These are phyloP conservation scores for Tagetes erecta DNA, from an alignment of 129 eudicot genomes.

Conservation along the genomic window DNA sequence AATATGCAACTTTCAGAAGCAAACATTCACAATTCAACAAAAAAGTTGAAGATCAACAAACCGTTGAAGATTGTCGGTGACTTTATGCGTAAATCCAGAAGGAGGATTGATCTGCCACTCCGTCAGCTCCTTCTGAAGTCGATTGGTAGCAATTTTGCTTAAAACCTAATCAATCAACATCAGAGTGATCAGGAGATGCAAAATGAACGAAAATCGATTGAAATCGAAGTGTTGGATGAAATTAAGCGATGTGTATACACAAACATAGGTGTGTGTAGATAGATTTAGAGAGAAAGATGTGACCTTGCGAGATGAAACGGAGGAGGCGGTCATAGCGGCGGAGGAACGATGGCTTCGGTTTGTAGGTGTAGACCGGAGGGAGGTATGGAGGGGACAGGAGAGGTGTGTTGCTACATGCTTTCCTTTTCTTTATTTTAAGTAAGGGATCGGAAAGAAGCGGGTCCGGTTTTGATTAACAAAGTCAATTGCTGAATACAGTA, in stretches of 20 bases:
- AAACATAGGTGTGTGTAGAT: not conserved
- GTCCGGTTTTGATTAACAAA: no score
- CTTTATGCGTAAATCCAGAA: conserved; percentile 75
- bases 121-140: conserved; percentile 92
- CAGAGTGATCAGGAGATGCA: not conserved
- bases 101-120: conserved; percentile 99
- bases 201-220: not conserved
- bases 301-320: conserved; percentile 91
- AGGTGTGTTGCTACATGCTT: conserved; percentile 19
- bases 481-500: no score
- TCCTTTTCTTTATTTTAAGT: conserved; percentile 10
- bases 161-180: conserved; percentile 41
- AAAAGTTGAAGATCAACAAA: conserved; percentile 15
- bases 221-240: conserved; percentile 19
- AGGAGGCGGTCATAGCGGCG: conserved; percentile 69
- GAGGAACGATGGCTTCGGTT: conserved; percentile 12
- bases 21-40: not conserved
- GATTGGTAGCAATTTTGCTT: conserved; percentile 90
- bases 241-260: not conserved
- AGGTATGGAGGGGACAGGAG: not conserved
- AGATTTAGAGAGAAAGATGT: not conserved
- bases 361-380: conserved; percentile 29
- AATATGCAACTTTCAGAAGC: not conserved
- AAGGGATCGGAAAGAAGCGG: no score
- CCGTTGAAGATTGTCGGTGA: conserved; percentile 98